Evolutionary conservation across 2,329 filamentous ascomycete genomes (phyloP).

Genomic region (Trichoderma aggressivum): DNA sequence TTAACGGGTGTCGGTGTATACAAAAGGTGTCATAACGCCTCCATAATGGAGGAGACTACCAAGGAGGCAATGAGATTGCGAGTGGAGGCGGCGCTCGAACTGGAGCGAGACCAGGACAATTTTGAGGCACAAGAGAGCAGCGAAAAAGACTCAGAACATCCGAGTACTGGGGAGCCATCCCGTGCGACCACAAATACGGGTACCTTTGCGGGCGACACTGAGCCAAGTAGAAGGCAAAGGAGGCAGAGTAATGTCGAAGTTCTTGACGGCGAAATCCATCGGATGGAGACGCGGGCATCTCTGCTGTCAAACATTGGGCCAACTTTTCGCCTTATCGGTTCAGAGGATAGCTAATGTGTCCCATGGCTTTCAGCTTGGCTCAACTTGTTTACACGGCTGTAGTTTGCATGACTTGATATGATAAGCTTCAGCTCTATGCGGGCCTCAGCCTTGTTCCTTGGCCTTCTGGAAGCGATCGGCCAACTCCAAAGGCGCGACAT

Average conservation of each 20-base stretch:
- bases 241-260: conserved; percentile 8
- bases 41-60: conserved; percentile 20
- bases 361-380: background rate
- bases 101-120: conserved; percentile 3
- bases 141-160: background rate
- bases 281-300: conserved; percentile 19
- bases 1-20: conserved; percentile 20
- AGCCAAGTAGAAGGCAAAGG: background rate
- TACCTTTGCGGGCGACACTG: background rate
- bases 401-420: background rate
- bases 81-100: conserved; percentile 14
- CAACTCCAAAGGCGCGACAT: background rate
- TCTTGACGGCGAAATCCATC: conserved; percentile 10
- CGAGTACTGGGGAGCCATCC: background rate
- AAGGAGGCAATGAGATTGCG: conserved; percentile 19
- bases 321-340: conserved; percentile 17
- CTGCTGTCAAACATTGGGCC: conserved; percentile 15
- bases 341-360: background rate
- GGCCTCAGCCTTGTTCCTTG: background rate
- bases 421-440: background rate
- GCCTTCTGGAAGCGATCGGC: background rate
- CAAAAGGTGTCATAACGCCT: conserved; percentile 20
- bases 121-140: background rate
- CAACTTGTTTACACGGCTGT: background rate
- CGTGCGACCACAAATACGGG: background rate